These are phyloP conservation scores for Backusella westeae DNA, from an alignment of 192 early-diverging fungal species.

Conservation along the genomic window DNA sequence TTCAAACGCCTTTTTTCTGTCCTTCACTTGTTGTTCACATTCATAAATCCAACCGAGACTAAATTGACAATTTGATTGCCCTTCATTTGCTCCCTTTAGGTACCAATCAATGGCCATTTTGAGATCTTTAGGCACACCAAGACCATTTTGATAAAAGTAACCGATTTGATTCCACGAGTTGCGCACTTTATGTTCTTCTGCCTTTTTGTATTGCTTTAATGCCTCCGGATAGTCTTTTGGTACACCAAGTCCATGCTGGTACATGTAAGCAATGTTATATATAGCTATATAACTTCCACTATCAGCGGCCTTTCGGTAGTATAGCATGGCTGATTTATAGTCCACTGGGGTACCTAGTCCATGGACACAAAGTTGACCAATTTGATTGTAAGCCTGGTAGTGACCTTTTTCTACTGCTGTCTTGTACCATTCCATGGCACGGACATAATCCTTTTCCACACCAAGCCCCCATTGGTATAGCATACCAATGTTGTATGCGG, in stretches of 20 bases:
- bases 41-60: neutral
- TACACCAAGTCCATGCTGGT: neutral
- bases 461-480: neutral
- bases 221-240: neutral
- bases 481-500: neutral
- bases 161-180: neutral
- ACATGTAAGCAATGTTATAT: neutral
- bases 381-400: neutral
- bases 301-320: neutral
- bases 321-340: neutral
- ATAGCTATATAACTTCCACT: neutral
- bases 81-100: neutral
- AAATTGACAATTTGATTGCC: neutral
- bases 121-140: neutral
- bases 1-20: neutral
- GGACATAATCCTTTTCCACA: neutral
- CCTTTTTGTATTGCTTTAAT: neutral
- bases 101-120: neutral
- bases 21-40: neutral
- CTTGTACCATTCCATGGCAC: neutral
- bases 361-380: neutral
- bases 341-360: neutral
- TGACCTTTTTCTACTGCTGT: neutral
- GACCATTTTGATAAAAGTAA: neutral
- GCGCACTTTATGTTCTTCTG: neutral